Evolutionary conservation across 805 yeast species (phyloP).

Genomic region (Clavispora santaluciae): DNA sequence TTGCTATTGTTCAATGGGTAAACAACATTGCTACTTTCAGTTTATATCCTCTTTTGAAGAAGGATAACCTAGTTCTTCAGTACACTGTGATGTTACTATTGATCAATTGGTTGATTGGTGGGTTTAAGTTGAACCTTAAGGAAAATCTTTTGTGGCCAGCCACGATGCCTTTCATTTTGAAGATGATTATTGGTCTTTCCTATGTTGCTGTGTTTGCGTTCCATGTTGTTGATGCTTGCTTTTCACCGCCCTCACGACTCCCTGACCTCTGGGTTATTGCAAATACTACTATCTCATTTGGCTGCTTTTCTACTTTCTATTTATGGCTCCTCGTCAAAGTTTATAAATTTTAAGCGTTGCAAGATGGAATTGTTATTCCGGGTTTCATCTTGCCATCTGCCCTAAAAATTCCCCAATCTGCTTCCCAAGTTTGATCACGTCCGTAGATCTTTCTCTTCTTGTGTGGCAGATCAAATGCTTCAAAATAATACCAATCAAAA

Average conservation of each 20-base stretch:
- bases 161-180: conserved; percentile 22
- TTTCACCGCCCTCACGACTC: conserved; percentile 51
- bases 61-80: conserved; percentile 72
- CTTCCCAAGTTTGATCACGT: conserved; percentile 52
- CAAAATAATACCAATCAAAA: conserved; percentile 56
- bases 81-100: conserved; percentile 56
- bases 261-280: conserved; percentile 87
- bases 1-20: conserved; percentile 83
- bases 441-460: conserved; percentile 57
- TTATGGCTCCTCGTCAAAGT: conserved; percentile 68
- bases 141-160: conserved; percentile 20
- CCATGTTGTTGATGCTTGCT: conserved; percentile 49
- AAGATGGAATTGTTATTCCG: background rate
- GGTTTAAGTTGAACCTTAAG: conserved; percentile 37
- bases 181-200: conserved; percentile 20
- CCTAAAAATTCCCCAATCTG: conserved; percentile 64
- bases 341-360: conserved; percentile 10
- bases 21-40: conserved; percentile 81
- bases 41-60: conserved; percentile 77
- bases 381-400: conserved; percentile 2
- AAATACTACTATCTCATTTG: conserved; percentile 70
- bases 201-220: conserved; percentile 43
- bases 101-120: conserved; percentile 78
- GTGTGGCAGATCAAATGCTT: conserved; percentile 64
- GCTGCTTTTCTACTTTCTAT: conserved; percentile 71